A percentile compares a stretch with the other conserved stretches of the same genome.
Evolutionary conservation across 495 filamentous ascomycete genomes (phyloP).

Genomic region (Cercophora sp.): DNA sequence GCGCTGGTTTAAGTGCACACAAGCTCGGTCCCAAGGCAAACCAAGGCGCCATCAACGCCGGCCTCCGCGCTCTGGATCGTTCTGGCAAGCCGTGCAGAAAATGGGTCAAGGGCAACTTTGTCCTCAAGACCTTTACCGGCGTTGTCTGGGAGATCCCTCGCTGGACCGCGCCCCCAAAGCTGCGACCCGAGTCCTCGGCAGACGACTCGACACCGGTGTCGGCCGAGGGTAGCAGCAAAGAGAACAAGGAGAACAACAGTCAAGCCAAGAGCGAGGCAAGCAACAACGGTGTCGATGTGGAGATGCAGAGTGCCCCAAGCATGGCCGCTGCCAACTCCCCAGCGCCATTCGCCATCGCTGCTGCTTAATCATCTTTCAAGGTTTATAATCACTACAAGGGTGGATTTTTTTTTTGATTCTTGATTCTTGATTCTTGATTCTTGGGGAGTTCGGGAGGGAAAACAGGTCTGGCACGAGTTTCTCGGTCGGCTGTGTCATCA

Average conservation of each 20-base stretch:
- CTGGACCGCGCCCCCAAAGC: conserved; percentile 71
- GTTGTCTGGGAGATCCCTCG: conserved; percentile 76
- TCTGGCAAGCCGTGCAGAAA: conserved; percentile 85
- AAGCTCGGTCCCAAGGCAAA: conserved; percentile 97
- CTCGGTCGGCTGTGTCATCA: not conserved
- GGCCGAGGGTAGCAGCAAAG: conserved; percentile 71
- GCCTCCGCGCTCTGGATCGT: conserved; percentile 87
- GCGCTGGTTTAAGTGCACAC: conserved; percentile 42
- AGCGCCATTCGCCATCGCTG: conserved; percentile 21
- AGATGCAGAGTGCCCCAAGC: conserved; percentile 41
- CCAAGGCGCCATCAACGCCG: conserved; percentile 95
- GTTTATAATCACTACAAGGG: not conserved
- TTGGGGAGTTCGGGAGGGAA: not conserved
- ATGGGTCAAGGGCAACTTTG: conserved; percentile 79
- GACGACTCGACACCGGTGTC: conserved; percentile 39
- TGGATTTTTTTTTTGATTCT: not conserved
- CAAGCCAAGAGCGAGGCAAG: conserved; percentile 70
- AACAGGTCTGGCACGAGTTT: not conserved
- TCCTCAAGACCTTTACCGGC: conserved; percentile 90
- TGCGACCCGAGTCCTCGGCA: conserved; percentile 31
- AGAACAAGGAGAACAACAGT: conserved; percentile 61
- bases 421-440: not conserved
- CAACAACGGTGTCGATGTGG: conserved; percentile 51
- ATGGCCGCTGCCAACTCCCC: conserved; percentile 40
- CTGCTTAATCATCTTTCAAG: not conserved